Evolutionary conservation across 179 eudicot species (phyloP).

Genomic region (Nepenthes alata): DNA sequence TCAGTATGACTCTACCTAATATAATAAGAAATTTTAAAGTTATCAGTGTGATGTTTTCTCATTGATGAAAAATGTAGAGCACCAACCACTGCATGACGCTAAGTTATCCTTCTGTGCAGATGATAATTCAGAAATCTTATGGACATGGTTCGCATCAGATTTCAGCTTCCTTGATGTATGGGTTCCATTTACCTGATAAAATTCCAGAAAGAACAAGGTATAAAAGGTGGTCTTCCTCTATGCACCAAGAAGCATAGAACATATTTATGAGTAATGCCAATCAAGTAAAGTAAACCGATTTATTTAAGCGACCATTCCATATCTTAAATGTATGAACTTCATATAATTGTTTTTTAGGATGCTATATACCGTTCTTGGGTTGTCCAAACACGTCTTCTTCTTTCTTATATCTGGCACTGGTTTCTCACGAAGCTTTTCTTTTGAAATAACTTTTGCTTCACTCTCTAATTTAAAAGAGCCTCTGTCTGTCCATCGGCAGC

Average conservation of each 20-base stretch:
- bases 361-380: conserved; percentile 4
- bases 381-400: conserved; percentile 15
- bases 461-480: conserved; percentile 11
- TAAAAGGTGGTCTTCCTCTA: too few species aligned
- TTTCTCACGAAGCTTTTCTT: conserved; percentile 12
- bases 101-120: conserved; percentile 13
- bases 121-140: conserved; percentile 9
- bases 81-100: conserved; percentile 30
- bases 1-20: too few species aligned
- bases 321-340: too few species aligned
- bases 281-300: too few species aligned
- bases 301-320: too few species aligned
- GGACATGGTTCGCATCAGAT: conserved; percentile 12
- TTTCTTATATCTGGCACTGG: conserved; percentile 13
- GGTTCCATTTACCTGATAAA: conserved; percentile 25
- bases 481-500: conserved; percentile 29
- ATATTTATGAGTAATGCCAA: too few species aligned
- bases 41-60: background rate
- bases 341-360: too few species aligned
- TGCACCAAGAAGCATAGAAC: too few species aligned
- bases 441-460: conserved; percentile 15
- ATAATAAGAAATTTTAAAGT: background rate
- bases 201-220: background rate
- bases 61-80: background rate
- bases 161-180: conserved; percentile 15